A percentile compares a stretch with the other conserved stretches of the same genome.
phyloP scores from a whole-genome alignment of 2,329 filamentous ascomycete genomes.

The Xylariaceae sp. region DNA sequence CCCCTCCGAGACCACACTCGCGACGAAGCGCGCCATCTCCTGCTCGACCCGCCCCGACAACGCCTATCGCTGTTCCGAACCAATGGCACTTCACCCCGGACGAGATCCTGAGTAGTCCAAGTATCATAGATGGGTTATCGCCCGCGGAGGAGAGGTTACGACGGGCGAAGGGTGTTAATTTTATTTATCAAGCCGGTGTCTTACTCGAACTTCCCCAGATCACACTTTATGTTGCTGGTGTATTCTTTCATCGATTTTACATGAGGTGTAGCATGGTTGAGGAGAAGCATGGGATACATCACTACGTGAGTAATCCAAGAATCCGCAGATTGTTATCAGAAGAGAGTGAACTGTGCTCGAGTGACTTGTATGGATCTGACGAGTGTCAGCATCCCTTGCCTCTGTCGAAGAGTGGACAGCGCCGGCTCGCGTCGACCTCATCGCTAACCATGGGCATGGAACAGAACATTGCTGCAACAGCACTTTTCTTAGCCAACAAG shows the following conservation, averaged over 20 bases:
- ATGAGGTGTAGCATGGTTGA: slow-evolving; percentile 85
- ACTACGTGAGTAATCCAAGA: slow-evolving; percentile 67
- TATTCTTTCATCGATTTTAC: slow-evolving; percentile 95
- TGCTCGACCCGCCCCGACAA: slow-evolving; percentile 43
- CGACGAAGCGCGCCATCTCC: slow-evolving; percentile 49
- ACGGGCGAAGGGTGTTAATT: slow-evolving; percentile 91
- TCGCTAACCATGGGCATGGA: slow-evolving; percentile 21
- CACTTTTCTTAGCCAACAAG: slow-evolving; percentile 93
- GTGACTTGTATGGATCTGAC: slow-evolving; percentile 1
- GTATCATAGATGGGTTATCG: slow-evolving; percentile 78
- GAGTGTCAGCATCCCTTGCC: slow-evolving; percentile 4
- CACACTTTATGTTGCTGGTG: slow-evolving; percentile 86
- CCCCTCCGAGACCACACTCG: slow-evolving; percentile 49
- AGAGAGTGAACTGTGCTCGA: slow-evolving; percentile 1
- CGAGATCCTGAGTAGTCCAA: slow-evolving; percentile 81
- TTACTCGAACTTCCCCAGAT: slow-evolving; percentile 90
- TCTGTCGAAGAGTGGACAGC: slow-evolving; percentile 1
- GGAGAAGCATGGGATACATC: slow-evolving; percentile 78
- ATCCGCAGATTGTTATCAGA: background rate
- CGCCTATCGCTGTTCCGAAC: slow-evolving; percentile 43
- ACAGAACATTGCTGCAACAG: slow-evolving; percentile 82
- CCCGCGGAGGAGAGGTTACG: slow-evolving; percentile 77
- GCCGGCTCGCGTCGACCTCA: background rate
- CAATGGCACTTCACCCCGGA: slow-evolving; percentile 92
- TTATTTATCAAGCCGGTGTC: slow-evolving; percentile 92